Evolutionary conservation across 768 basidiomycete species (phyloP).

Genomic region (Trametopsis cervina): DNA sequence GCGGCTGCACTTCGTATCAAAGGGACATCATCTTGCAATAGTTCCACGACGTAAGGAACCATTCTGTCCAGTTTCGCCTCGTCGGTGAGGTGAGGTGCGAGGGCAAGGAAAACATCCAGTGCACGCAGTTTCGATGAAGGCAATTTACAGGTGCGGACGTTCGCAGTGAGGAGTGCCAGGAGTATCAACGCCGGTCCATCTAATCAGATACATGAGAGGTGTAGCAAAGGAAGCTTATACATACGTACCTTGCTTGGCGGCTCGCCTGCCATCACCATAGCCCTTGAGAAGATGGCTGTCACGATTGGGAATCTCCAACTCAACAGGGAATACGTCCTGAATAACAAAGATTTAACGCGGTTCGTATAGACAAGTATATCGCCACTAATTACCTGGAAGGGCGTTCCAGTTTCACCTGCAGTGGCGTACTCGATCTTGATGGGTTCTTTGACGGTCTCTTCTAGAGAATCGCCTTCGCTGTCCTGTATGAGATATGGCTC

Average conservation of each 20-base stretch:
- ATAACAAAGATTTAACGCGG: too few species aligned
- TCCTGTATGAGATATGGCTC: slow-evolving; percentile 56
- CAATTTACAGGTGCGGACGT: slow-evolving; percentile 79
- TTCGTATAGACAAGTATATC: too few species aligned
- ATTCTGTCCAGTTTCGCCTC: slow-evolving; percentile 93
- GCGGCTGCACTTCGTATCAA: slow-evolving; percentile 76
- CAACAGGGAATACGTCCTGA: slow-evolving; percentile 74
- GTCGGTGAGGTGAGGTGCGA: slow-evolving; percentile 79
- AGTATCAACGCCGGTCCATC: slow-evolving; percentile 89
- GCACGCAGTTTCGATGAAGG: slow-evolving; percentile 84
- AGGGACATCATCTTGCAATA: slow-evolving; percentile 81
- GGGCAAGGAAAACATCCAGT: slow-evolving; percentile 79
- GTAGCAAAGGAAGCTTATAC: background rate
- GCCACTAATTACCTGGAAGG: slow-evolving; percentile 52
- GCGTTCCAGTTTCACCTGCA: slow-evolving; percentile 37
- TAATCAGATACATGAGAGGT: slow-evolving; percentile 20
- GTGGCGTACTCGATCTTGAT: slow-evolving; percentile 49
- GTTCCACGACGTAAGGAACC: slow-evolving; percentile 85
- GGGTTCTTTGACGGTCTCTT: slow-evolving; percentile 40
- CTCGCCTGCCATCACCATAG: slow-evolving; percentile 30
- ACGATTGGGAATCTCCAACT: slow-evolving; percentile 61
- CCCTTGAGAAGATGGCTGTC: slow-evolving; percentile 41
- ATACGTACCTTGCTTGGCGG: slow-evolving; percentile 55
- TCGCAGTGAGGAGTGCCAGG: slow-evolving; percentile 80
- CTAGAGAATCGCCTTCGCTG: slow-evolving; percentile 16